Conservation (phyloP, 2,329 filamentous ascomycete genomes). For the Eurotiales sp. region DNA sequence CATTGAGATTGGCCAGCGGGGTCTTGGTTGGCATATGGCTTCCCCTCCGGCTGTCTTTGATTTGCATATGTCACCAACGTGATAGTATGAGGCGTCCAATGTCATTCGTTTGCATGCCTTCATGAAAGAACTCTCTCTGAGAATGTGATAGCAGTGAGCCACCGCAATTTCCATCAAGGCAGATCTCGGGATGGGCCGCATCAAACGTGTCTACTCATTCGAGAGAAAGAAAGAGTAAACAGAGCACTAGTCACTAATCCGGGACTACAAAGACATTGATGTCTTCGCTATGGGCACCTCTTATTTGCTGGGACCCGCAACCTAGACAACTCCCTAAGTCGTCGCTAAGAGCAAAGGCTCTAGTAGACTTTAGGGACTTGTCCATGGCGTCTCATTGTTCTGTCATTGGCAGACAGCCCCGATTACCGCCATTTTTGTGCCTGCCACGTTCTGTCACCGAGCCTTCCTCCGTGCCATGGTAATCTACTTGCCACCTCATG, state of each 20-base stretch:
- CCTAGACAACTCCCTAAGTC: constrained; percentile 1
- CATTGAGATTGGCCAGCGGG: constrained; percentile 5
- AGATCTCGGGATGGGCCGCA: constrained; percentile 5
- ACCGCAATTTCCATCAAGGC: constrained; percentile 7
- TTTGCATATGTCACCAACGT: constrained; percentile 17
- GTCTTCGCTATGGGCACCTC: not conserved
- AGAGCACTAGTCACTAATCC: constrained; percentile 2
- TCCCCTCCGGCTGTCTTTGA: not conserved
- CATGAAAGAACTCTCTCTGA: constrained; percentile 1
- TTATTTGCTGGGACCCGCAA: constrained; percentile 8
- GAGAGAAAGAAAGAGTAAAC: not conserved
- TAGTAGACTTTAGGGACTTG: not conserved
- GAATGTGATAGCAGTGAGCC: constrained; percentile 1
- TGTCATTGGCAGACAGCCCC: constrained; percentile 14
- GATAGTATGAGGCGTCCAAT: not conserved
- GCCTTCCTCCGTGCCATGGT: constrained; percentile 4
- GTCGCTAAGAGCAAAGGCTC: not conserved
- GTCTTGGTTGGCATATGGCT: constrained; percentile 10
- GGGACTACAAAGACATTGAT: not conserved
- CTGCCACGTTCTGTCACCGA: constrained; percentile 6
- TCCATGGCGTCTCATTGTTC: constrained; percentile 5
- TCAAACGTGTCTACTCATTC: constrained; percentile 3
- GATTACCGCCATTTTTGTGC: constrained; percentile 9
- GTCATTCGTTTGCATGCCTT: constrained; percentile 11
- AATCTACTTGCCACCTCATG: constrained; percentile 5